Conservation (phyloP, 306 rosid species). For the Morella rubra region DNA sequence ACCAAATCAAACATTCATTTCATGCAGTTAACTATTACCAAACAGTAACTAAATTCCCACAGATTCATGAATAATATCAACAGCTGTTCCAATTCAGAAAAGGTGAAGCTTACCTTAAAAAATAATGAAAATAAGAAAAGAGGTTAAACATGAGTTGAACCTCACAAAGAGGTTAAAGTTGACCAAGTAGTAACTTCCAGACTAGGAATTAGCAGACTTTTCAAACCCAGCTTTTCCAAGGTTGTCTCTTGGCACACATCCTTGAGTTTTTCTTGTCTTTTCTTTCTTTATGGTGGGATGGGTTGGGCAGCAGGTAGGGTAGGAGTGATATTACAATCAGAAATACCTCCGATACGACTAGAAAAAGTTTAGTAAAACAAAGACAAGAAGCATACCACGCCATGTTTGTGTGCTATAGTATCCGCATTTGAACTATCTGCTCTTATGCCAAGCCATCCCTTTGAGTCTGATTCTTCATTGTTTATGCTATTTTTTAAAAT, state of each 20-base stretch:
- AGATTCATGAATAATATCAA: background rate
- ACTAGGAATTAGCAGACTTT: background rate
- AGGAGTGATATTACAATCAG: background rate
- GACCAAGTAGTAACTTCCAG: background rate
- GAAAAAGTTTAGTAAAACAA: slow-evolving; percentile 10
- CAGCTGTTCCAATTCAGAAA: background rate
- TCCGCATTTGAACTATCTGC: slow-evolving; percentile 68
- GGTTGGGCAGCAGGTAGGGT: background rate
- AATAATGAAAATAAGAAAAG: background rate
- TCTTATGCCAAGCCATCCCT: slow-evolving; percentile 81
- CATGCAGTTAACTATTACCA: background rate
- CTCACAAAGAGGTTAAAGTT: background rate
- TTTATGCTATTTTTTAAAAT: slow-evolving; percentile 78
- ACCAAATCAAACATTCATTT: slow-evolving; percentile 19
- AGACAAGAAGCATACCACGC: slow-evolving; percentile 72
- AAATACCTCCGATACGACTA: background rate
- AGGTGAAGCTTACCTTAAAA: background rate
- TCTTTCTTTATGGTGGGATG: background rate
- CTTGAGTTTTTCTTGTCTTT: too few species aligned
- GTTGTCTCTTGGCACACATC: background rate
- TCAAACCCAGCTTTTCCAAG: background rate
- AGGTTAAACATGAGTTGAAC: background rate
- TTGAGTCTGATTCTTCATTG: slow-evolving; percentile 64
- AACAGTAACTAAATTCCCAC: background rate
- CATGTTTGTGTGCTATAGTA: slow-evolving; percentile 93